phyloP scores from a whole-genome alignment of 2,329 filamentous ascomycete genomes.

The Pleomassaria siparia region DNA sequence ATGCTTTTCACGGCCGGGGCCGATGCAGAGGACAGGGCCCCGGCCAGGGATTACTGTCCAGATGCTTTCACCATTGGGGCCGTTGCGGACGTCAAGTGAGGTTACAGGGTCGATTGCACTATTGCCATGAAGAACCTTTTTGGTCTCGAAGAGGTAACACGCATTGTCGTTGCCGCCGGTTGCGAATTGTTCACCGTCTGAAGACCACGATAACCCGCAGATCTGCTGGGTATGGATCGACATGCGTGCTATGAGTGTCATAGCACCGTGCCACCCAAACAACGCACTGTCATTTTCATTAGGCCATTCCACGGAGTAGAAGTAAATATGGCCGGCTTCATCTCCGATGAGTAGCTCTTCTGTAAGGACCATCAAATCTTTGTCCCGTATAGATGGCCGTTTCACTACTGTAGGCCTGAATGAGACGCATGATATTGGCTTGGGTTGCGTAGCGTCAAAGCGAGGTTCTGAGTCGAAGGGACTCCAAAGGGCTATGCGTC shows the following conservation, averaged over 20 bases:
- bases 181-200: conserved; percentile 73
- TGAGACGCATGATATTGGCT: conserved; percentile 74
- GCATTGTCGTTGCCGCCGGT: conserved; percentile 92
- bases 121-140: conserved; percentile 53
- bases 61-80: conserved; percentile 33
- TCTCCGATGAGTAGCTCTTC: conserved; percentile 90
- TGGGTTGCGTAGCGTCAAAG: conserved; percentile 73
- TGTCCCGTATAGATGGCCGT: conserved; percentile 52
- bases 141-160: conserved; percentile 77
- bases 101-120: conserved; percentile 11
- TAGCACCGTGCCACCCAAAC: conserved; percentile 73
- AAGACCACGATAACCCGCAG: conserved; percentile 88
- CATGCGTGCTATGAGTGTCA: conserved; percentile 77
- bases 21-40: conserved; percentile 48
- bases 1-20: conserved; percentile 64
- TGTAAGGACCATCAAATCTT: conserved; percentile 59
- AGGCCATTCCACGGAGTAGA: conserved; percentile 88
- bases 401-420: conserved; percentile 69
- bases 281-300: conserved; percentile 61
- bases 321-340: conserved; percentile 78
- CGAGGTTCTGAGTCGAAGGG: conserved; percentile 69
- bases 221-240: conserved; percentile 83
- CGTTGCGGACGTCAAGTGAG: conserved; percentile 26
- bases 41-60: conserved; percentile 38
- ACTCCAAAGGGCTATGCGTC: conserved; percentile 76